Evolutionary conservation across 495 filamentous ascomycete genomes (phyloP).

Genomic region (Delitschia confertaspora): DNA sequence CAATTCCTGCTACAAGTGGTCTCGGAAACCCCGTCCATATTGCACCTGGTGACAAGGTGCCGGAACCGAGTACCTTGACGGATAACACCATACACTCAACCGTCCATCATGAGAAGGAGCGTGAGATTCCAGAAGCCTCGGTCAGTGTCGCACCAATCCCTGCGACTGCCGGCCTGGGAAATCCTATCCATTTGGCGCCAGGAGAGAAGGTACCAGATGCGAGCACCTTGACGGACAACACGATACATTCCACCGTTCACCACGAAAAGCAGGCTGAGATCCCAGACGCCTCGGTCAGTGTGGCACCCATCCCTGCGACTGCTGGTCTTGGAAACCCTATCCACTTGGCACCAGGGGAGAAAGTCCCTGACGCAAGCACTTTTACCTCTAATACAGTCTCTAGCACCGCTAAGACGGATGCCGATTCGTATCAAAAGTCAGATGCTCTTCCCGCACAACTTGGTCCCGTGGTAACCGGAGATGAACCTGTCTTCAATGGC

Average conservation of each 20-base stretch:
- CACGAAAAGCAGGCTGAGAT: conserved; percentile 57
- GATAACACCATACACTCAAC: conserved; percentile 12
- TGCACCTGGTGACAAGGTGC: conserved; percentile 8
- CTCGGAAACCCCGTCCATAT: conserved; percentile 17
- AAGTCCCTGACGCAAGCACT: conserved; percentile 55
- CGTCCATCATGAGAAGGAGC: conserved; percentile 23
- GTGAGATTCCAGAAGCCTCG: conserved; percentile 17
- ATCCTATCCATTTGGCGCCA: conserved; percentile 70
- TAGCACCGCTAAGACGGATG: conserved; percentile 62
- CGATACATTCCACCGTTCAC: conserved; percentile 50
- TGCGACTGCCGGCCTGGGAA: conserved; percentile 64
- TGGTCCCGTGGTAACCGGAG: conserved; percentile 40
- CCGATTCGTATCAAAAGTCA: conserved; percentile 72
- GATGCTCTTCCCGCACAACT: conserved; percentile 38
- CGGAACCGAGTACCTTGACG: conserved; percentile 12
- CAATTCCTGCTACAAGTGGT: conserved; percentile 25
- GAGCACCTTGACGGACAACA: conserved; percentile 46
- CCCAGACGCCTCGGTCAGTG: conserved; percentile 43
- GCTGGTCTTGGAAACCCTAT: conserved; percentile 72
- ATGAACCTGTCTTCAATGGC: conserved; percentile 40
- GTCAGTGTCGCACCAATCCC: conserved; percentile 54
- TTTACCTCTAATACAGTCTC: conserved; percentile 47
- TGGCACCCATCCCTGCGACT: conserved; percentile 72
- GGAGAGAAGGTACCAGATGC: conserved; percentile 71
- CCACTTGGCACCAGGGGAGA: conserved; percentile 64